These are phyloP conservation scores for Avicennia marina DNA, from an alignment of 257 asterid genomes.

Conservation along the genomic window DNA sequence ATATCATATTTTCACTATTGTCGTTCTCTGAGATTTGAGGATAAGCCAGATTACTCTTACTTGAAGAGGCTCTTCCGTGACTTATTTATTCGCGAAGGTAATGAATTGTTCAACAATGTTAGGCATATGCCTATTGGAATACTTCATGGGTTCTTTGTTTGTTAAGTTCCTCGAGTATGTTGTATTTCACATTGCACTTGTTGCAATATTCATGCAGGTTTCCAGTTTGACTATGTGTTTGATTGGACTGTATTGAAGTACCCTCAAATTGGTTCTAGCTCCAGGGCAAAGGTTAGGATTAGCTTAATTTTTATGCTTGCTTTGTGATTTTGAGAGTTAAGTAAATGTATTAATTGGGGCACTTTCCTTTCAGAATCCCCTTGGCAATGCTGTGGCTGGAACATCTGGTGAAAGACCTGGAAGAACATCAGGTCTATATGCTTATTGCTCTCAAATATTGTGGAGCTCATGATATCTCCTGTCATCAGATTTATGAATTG, in stretches of 20 bases:
- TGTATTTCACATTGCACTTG: not conserved
- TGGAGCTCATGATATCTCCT: conserved; percentile 4
- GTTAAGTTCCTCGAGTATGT: conserved; percentile 7
- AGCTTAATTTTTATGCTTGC: conserved; percentile 8
- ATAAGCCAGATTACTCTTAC: conserved; percentile 90
- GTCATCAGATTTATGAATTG: not conserved
- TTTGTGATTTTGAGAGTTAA: conserved; percentile 4
- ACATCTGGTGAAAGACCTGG: conserved; percentile 45
- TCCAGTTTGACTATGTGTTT: conserved; percentile 87
- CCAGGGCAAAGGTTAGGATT: conserved; percentile 67
- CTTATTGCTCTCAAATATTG: no score
- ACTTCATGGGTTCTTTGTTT: not conserved
- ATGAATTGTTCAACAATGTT: not conserved
- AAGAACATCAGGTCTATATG: conserved; percentile 42
- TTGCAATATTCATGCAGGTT: conserved; percentile 45
- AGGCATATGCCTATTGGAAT: not conserved
- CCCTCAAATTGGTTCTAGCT: conserved; percentile 83
- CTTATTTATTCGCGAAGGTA: conserved; percentile 90
- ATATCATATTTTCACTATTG: conserved; percentile 87
- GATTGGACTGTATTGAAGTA: conserved; percentile 91
- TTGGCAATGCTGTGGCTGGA: conserved; percentile 53
- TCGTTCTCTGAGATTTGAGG: conserved; percentile 86
- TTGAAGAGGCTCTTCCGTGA: conserved; percentile 91
- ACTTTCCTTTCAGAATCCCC: conserved; percentile 41
- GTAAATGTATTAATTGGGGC: conserved; percentile 15